Percentiles rank a stretch among this genome's conserved stretches.
Evolutionary conservation across 352 stramenopile genomes (phyloP).

Genomic region (Globisporangium paddicum): DNA sequence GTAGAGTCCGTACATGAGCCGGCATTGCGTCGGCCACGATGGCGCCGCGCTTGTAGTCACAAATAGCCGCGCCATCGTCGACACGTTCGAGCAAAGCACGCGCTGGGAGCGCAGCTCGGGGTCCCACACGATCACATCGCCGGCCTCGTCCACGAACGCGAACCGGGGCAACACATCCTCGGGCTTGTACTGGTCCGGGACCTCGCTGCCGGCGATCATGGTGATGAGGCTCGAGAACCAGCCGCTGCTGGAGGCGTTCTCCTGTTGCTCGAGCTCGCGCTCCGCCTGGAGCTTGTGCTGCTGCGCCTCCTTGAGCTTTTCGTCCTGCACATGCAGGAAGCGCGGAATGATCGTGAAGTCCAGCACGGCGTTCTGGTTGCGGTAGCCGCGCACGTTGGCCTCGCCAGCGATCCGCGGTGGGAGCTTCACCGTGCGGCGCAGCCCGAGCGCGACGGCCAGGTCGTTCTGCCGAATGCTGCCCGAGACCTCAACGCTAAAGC

Average conservation of each 20-base stretch:
- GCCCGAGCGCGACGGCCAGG: conserved; percentile 27
- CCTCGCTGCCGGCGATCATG: conserved; percentile 54
- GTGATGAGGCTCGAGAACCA: conserved; percentile 66
- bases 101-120: conserved; percentile 64
- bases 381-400: neutral
- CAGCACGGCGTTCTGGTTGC: conserved; percentile 14
- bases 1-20: conserved; percentile 68
- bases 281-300: conserved; percentile 25
- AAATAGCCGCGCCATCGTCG: conserved; percentile 50
- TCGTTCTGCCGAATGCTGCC: conserved; percentile 45
- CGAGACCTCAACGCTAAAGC: conserved; percentile 30
- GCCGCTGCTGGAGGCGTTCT: conserved; percentile 19
- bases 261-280: conserved; percentile 40
- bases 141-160: conserved; percentile 41
- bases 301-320: conserved; percentile 28
- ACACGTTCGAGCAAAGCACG: conserved; percentile 64
- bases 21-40: conserved; percentile 56
- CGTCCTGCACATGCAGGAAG: conserved; percentile 48
- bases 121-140: conserved; percentile 75
- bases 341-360: conserved; percentile 57
- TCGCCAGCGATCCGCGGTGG: conserved; percentile 27
- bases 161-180: conserved; percentile 70
- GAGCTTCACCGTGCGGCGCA: conserved; percentile 46
- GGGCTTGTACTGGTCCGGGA: conserved; percentile 64
- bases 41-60: conserved; percentile 31